Conservation (phyloP, 106 monocot genomes). For the Allium fistulosum region DNA sequence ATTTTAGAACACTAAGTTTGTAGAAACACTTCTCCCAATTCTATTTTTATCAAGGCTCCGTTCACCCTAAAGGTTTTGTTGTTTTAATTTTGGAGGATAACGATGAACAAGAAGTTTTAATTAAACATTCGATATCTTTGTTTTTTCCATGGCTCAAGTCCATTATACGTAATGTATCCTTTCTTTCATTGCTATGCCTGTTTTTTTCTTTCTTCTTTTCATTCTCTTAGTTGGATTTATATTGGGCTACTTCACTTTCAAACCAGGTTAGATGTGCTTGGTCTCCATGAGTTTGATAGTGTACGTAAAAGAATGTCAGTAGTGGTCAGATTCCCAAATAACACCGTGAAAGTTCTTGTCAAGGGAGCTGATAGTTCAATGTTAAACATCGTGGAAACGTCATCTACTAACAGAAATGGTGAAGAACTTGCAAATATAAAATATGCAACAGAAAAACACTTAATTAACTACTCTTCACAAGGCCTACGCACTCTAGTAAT, state of each 20-base stretch:
- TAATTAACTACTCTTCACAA: conserved; percentile 56
- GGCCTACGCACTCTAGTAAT: conserved; percentile 88
- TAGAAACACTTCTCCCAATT: too few species aligned
- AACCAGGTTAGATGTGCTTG: conserved; percentile 93
- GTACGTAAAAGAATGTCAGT: conserved; percentile 99
- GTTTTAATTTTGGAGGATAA: too few species aligned
- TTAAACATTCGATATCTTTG: background rate
- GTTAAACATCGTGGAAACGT: conserved; percentile 42
- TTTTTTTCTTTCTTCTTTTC: background rate
- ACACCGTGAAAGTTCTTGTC: conserved; percentile 76
- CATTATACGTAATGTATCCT: too few species aligned
- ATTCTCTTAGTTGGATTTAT: conserved; percentile 1
- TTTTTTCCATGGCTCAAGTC: too few species aligned
- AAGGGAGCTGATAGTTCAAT: conserved; percentile 98
- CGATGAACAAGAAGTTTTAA: background rate
- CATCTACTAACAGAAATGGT: conserved; percentile 5
- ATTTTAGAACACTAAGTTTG: too few species aligned
- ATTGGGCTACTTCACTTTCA: conserved; percentile 12
- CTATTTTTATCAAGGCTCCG: too few species aligned
- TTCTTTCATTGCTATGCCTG: too few species aligned
- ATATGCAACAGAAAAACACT: conserved; percentile 56
- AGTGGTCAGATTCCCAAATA: conserved; percentile 80
- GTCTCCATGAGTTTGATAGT: conserved; percentile 98
- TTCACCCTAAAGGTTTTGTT: too few species aligned
- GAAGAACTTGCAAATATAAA: conserved; percentile 27